A percentile compares a stretch with the other conserved stretches of the same genome.
Evolutionary conservation across 805 yeast species (phyloP).

Genomic region (Vanderwaltozyma yarrowii): DNA sequence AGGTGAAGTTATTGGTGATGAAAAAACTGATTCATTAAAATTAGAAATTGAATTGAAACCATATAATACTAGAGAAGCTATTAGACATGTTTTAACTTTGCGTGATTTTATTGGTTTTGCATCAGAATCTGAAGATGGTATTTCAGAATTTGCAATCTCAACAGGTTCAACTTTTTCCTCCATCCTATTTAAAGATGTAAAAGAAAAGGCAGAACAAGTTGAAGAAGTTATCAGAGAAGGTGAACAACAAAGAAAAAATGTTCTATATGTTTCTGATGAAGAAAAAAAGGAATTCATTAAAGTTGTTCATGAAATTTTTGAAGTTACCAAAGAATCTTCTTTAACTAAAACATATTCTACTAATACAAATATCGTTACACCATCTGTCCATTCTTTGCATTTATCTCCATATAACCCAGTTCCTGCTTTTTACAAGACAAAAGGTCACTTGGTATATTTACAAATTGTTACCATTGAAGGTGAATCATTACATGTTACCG

Average conservation of each 20-base stretch:
- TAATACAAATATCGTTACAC: slow-evolving; percentile 20
- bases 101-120: slow-evolving; percentile 28
- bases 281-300: slow-evolving; percentile 20
- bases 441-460: slow-evolving; percentile 77
- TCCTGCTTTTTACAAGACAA: slow-evolving; percentile 45
- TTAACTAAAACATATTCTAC: slow-evolving; percentile 12
- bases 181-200: slow-evolving; percentile 17
- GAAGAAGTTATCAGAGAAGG: slow-evolving; percentile 6
- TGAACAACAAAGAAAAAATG: slow-evolving; percentile 13
- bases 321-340: slow-evolving; percentile 10
- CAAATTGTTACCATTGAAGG: slow-evolving; percentile 70
- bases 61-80: slow-evolving; percentile 23
- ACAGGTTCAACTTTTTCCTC: slow-evolving; percentile 23
- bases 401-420: slow-evolving; percentile 85
- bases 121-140: slow-evolving; percentile 23
- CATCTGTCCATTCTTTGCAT: slow-evolving; percentile 46
- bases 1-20: slow-evolving; percentile 9
- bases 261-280: slow-evolving; percentile 21
- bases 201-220: slow-evolving; percentile 7
- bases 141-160: slow-evolving; percentile 26
- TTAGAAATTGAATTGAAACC: slow-evolving; percentile 17
- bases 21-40: slow-evolving; percentile 6
- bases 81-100: slow-evolving; percentile 22
- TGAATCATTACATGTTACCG: slow-evolving; percentile 68
- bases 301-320: slow-evolving; percentile 17